Conservation (phyloP, 495 filamentous ascomycete species). For the Mycothermus thermophilus region DNA sequence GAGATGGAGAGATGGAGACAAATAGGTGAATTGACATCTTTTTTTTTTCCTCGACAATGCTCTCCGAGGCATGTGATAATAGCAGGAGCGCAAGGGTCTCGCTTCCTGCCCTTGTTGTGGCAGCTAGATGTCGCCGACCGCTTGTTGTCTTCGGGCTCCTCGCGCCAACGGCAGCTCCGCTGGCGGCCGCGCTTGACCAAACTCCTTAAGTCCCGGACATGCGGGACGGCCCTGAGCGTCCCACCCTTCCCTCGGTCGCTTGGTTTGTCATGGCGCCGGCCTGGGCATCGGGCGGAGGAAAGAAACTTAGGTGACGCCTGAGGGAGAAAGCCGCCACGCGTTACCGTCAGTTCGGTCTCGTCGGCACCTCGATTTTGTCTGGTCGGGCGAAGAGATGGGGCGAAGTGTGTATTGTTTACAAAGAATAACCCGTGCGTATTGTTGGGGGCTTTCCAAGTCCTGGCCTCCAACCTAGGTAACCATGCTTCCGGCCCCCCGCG, state of each 20-base stretch:
- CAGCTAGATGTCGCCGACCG: too few relatives aligned
- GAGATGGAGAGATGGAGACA: neutral
- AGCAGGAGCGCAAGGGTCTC: neutral
- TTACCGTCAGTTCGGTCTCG: neutral
- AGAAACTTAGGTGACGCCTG: neutral
- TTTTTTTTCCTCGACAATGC: neutral
- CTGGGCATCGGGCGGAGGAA: neutral
- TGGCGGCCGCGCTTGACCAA: too few relatives aligned
- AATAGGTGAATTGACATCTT: neutral
- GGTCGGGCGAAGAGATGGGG: too few relatives aligned
- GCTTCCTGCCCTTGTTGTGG: neutral
- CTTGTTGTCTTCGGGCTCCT: too few relatives aligned
- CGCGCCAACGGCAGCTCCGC: too few relatives aligned
- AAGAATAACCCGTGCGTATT: too few relatives aligned
- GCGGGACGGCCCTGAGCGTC: constrained; percentile 1
- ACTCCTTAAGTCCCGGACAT: too few relatives aligned
- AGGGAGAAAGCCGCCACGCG: too few relatives aligned
- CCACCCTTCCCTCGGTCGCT: constrained; percentile 4
- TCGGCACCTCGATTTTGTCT: neutral
- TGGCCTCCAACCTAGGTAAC: too few relatives aligned
- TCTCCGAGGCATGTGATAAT: constrained; percentile 7
- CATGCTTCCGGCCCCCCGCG: too few relatives aligned
- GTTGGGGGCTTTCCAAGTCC: too few relatives aligned
- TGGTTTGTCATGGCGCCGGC: neutral
- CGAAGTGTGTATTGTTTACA: too few relatives aligned